A percentile compares a stretch with the other conserved stretches of the same genome.
Conservation (phyloP, 2,329 filamentous ascomycete species). For the Stachybotrys chlorohalonatus region DNA sequence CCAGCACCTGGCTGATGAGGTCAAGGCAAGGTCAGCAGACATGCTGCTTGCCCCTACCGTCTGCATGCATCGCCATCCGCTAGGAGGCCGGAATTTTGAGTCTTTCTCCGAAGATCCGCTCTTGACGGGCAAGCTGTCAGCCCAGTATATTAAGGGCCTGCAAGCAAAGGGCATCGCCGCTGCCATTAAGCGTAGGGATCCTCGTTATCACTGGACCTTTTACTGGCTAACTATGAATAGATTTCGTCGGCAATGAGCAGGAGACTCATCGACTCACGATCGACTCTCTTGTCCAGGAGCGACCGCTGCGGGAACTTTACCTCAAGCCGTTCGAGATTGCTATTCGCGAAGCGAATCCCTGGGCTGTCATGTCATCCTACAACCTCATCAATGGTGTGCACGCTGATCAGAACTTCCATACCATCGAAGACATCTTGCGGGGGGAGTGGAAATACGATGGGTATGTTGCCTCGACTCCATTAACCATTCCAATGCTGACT, state of each 20-base stretch:
- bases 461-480: slow-evolving; percentile 19
- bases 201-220: neutral
- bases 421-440: slow-evolving; percentile 47
- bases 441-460: slow-evolving; percentile 56
- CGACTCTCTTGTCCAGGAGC: slow-evolving; percentile 54
- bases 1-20: slow-evolving; percentile 60
- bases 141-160: slow-evolving; percentile 62
- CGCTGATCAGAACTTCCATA: slow-evolving; percentile 42
- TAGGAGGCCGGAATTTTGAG: slow-evolving; percentile 81
- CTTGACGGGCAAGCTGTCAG: slow-evolving; percentile 64
- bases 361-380: slow-evolving; percentile 62
- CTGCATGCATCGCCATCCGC: slow-evolving; percentile 72
- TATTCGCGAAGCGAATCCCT: slow-evolving; percentile 57
- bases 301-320: slow-evolving; percentile 60
- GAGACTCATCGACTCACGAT: slow-evolving; percentile 49
- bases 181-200: slow-evolving; percentile 61
- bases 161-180: slow-evolving; percentile 68
- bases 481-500: slow-evolving; percentile 4
- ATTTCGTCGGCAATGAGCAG: slow-evolving; percentile 65
- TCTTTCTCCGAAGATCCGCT: slow-evolving; percentile 79
- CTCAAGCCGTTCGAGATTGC: slow-evolving; percentile 70
- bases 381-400: slow-evolving; percentile 58
- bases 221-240: slow-evolving; percentile 17
- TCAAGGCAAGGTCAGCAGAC: slow-evolving; percentile 63
- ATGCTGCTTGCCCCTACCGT: slow-evolving; percentile 70